Conservation (phyloP, 2,329 filamentous ascomycete species). For the Moelleriella libera region DNA sequence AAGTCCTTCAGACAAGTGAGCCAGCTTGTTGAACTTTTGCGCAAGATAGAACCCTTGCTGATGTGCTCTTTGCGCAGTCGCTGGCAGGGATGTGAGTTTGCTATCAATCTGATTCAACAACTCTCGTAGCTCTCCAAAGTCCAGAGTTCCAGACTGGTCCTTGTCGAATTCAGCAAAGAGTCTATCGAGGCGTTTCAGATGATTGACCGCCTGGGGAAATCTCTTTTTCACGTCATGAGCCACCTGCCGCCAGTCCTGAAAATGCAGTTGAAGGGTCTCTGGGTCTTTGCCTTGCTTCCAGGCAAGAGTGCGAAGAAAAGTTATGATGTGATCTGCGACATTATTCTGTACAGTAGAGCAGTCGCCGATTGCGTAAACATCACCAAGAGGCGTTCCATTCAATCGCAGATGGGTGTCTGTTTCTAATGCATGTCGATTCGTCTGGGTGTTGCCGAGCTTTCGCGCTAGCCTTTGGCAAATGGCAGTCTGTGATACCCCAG, state of each 20-base stretch:
- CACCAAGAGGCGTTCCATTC: conserved; percentile 75
- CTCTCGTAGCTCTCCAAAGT: conserved; percentile 83
- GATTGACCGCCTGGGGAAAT: conserved; percentile 80
- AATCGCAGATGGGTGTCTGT: conserved; percentile 88
- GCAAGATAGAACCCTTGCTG: conserved; percentile 91
- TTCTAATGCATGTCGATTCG: conserved; percentile 81
- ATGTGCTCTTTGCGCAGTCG: conserved; percentile 89
- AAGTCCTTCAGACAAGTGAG: conserved; percentile 62
- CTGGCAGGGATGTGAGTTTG: conserved; percentile 86
- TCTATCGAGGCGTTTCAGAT: conserved; percentile 78
- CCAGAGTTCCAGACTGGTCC: conserved; percentile 82
- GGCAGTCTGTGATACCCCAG: conserved; percentile 76
- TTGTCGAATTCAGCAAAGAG: conserved; percentile 88
- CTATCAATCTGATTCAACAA: conserved; percentile 84
- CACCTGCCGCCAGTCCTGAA: conserved; percentile 76
- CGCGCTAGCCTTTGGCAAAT: conserved; percentile 63
- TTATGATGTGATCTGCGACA: conserved; percentile 77
- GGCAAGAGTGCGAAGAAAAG: conserved; percentile 76
- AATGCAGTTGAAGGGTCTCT: conserved; percentile 73
- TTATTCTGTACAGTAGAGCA: conserved; percentile 98
- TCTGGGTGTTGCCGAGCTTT: conserved; percentile 65
- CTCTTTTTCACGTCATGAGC: conserved; percentile 72
- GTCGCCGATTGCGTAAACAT: conserved; percentile 94
- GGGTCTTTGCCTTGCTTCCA: conserved; percentile 89
- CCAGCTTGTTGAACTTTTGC: conserved; percentile 85